These are phyloP conservation scores for Vigna hirtella DNA, from an alignment of 306 rosid genomes.

Conservation along the genomic window DNA sequence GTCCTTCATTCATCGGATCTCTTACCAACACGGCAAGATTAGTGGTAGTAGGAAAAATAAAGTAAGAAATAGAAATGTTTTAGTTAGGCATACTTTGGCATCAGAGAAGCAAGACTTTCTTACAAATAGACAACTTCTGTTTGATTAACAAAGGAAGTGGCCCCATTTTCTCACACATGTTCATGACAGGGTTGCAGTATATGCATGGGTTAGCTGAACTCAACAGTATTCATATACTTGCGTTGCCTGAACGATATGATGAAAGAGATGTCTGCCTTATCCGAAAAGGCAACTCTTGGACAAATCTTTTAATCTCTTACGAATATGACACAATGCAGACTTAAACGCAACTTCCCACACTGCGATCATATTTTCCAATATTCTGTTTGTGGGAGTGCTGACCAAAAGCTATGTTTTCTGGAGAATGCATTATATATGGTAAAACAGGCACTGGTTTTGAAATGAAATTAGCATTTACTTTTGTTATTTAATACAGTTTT, in stretches of 20 bases:
- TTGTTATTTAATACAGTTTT: neutral
- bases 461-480: neutral
- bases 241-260: conserved; percentile 35
- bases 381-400: neutral
- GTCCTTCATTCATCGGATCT: neutral
- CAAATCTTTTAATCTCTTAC: conserved; percentile 16
- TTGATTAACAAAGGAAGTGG: conserved; percentile 13
- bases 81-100: conserved; percentile 13
- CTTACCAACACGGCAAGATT: neutral
- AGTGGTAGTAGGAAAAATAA: neutral
- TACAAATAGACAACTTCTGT: neutral
- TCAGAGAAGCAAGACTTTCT: conserved; percentile 1
- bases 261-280: conserved; percentile 56
- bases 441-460: neutral
- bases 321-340: conserved; percentile 12
- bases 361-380: conserved; percentile 26
- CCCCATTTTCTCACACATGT: conserved; percentile 27
- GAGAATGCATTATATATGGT: too few species aligned
- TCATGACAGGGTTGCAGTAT: conserved; percentile 13
- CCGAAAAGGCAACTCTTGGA: conserved; percentile 45
- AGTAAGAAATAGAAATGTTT: neutral
- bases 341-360: neutral
- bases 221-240: neutral
- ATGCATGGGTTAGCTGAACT: conserved; percentile 37
- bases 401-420: neutral